Conservation (phyloP, 2,329 filamentous ascomycete genomes). For the Penicillium hordei region DNA sequence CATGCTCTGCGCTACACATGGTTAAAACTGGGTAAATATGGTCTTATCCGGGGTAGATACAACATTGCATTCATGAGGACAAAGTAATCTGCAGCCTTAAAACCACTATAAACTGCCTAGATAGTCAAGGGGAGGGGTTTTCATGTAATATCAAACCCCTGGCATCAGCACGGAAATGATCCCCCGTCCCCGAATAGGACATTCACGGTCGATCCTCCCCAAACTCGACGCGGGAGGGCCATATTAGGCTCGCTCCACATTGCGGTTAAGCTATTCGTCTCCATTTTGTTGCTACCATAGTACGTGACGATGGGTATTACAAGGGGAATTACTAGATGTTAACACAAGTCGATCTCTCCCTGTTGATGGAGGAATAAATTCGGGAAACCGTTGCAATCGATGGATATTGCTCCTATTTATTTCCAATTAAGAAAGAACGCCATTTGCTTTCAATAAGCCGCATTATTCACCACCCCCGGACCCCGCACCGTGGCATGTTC, state of each 20-base stretch:
- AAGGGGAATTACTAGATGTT: not conserved
- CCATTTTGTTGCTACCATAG: not conserved
- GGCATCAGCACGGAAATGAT: conserved; percentile 8
- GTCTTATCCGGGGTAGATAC: not conserved
- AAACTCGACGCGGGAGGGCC: not conserved
- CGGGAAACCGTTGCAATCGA: too few relatives aligned
- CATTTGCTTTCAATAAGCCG: not conserved
- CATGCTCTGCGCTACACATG: not conserved
- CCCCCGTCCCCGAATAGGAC: conserved; percentile 16
- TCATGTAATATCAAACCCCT: not conserved
- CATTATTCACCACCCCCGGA: not conserved
- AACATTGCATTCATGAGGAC: not conserved
- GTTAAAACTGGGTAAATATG: not conserved
- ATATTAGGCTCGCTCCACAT: not conserved
- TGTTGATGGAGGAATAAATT: not conserved
- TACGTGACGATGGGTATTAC: too few relatives aligned
- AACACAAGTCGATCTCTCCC: not conserved
- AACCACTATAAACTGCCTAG: not conserved
- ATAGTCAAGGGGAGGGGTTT: conserved; percentile 3
- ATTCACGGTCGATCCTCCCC: conserved; percentile 11
- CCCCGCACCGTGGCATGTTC: not conserved
- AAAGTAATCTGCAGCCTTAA: not conserved
- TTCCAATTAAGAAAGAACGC: too few relatives aligned
- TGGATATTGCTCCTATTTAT: too few relatives aligned
- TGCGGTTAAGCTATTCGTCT: not conserved